phyloP scores from a whole-genome alignment of 1,284 basidiomycete genomes.

The Papiliotrema laurentii region DNA sequence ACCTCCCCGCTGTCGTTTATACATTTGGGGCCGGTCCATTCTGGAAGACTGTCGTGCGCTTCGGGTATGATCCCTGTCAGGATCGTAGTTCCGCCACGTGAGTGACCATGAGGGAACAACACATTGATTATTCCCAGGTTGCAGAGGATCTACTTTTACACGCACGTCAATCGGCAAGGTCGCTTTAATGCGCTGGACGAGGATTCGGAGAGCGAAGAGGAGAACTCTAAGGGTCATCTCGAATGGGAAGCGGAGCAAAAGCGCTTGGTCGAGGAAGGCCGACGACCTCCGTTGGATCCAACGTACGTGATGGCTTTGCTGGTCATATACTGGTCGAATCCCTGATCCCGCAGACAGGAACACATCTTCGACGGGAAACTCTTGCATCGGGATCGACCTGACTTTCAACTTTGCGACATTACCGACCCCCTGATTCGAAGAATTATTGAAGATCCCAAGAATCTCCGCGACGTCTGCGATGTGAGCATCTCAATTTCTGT shows the following conservation, averaged over 20 bases:
- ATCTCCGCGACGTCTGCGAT: constrained; percentile 60
- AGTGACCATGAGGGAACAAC: constrained; percentile 12
- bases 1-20: constrained; percentile 57
- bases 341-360: constrained; percentile 49
- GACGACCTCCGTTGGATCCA: constrained; percentile 29
- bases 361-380: constrained; percentile 86
- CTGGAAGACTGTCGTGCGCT: constrained; percentile 80
- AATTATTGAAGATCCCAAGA: constrained; percentile 69
- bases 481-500: constrained; percentile 51
- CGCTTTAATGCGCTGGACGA: constrained; percentile 1
- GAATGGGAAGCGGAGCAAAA: constrained; percentile 39
- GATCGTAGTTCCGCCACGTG: constrained; percentile 70
- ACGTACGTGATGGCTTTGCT: constrained; percentile 12
- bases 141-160: constrained; percentile 70
- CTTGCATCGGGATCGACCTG: constrained; percentile 72
- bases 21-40: constrained; percentile 91
- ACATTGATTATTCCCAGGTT: constrained; percentile 53
- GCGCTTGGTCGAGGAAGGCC: constrained; percentile 20
- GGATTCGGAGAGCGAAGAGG: constrained; percentile 18
- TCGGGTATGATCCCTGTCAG: constrained; percentile 82
- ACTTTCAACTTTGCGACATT: constrained; percentile 92
- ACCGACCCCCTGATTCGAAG: constrained; percentile 71
- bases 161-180: constrained; percentile 18
- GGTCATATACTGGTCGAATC: not conserved
- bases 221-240: constrained; percentile 12